These are phyloP conservation scores for Synchytrium microbalum DNA, from an alignment of 371 early-diverging fungal genomes.

Conservation along the genomic window DNA sequence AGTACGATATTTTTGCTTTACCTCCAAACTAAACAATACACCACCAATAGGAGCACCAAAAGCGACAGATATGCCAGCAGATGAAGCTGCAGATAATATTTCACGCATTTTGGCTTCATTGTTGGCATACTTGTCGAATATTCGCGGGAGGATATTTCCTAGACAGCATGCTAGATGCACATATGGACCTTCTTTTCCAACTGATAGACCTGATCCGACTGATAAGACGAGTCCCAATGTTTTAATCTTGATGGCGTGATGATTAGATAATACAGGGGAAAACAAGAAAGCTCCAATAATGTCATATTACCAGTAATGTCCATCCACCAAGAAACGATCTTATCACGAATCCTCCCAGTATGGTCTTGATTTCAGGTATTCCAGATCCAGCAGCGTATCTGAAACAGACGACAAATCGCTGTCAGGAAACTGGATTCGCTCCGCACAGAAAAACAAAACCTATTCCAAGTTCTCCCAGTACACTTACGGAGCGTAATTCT, in stretches of 20 bases:
- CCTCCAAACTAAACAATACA: slow-evolving; percentile 68
- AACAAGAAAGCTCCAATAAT: slow-evolving; percentile 57
- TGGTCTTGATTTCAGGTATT: slow-evolving; percentile 91
- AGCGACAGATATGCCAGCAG: slow-evolving; percentile 93
- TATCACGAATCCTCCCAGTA: slow-evolving; percentile 88
- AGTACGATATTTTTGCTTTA: too few relatives aligned
- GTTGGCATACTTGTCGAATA: slow-evolving; percentile 65
- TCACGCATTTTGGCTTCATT: slow-evolving; percentile 65
- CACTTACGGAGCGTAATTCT: slow-evolving; percentile 63
- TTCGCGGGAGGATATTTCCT: slow-evolving; percentile 78
- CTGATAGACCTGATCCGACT: slow-evolving; percentile 79
- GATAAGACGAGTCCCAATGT: slow-evolving; percentile 59
- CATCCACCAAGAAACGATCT: slow-evolving; percentile 75
- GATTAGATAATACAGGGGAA: neutral
- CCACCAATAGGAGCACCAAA: slow-evolving; percentile 97
- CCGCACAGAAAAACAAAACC: too few relatives aligned
- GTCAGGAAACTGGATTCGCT: too few relatives aligned
- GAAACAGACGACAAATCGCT: slow-evolving; percentile 39
- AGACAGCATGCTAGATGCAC: slow-evolving; percentile 90
- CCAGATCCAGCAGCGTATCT: slow-evolving; percentile 81
- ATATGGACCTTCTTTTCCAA: slow-evolving; percentile 94
- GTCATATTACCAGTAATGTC: slow-evolving; percentile 70
- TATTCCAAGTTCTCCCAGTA: too few relatives aligned
- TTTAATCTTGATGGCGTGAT: slow-evolving; percentile 47
- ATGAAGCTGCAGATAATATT: slow-evolving; percentile 85